phyloP scores from a whole-genome alignment of 495 filamentous ascomycete species.

The Cenococcum geophilum region DNA sequence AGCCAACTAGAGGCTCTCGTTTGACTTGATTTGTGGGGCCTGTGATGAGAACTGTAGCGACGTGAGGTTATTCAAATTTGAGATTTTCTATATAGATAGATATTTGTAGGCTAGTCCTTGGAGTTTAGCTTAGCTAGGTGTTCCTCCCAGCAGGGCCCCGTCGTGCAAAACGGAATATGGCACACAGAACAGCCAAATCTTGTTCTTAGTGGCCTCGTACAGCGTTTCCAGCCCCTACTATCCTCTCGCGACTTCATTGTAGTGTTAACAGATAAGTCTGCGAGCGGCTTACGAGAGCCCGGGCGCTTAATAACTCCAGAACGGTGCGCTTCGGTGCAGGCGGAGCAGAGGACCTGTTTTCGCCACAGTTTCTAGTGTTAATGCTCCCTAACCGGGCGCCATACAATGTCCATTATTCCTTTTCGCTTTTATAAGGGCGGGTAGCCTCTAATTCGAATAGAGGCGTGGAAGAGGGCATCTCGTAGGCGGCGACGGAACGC shows the following conservation, averaged over 20 bases:
- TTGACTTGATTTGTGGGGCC: too few relatives aligned
- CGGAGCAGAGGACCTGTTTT: not conserved
- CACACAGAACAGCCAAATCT: too few relatives aligned
- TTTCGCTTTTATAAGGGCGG: not conserved
- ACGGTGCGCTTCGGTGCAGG: not conserved
- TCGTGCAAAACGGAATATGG: too few relatives aligned
- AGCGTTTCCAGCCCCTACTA: too few relatives aligned
- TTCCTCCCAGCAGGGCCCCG: too few relatives aligned
- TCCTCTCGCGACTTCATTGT: not conserved
- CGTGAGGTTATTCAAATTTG: too few relatives aligned
- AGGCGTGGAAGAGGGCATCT: not conserved
- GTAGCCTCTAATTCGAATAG: not conserved
- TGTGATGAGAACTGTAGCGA: too few relatives aligned
- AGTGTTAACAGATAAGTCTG: not conserved
- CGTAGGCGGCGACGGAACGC: not conserved
- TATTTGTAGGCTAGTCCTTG: too few relatives aligned
- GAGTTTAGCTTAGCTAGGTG: too few relatives aligned
- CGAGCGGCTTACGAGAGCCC: not conserved
- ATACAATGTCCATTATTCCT: not conserved
- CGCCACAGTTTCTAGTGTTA: not conserved
- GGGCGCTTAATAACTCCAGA: not conserved
- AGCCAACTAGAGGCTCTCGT: too few relatives aligned
- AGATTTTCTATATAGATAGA: too few relatives aligned
- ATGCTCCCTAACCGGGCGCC: not conserved
- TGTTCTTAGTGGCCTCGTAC: too few relatives aligned